Percentiles rank a stretch among this genome's conserved stretches.
phyloP scores from a whole-genome alignment of 768 basidiomycete species.

The Russula sp. region DNA sequence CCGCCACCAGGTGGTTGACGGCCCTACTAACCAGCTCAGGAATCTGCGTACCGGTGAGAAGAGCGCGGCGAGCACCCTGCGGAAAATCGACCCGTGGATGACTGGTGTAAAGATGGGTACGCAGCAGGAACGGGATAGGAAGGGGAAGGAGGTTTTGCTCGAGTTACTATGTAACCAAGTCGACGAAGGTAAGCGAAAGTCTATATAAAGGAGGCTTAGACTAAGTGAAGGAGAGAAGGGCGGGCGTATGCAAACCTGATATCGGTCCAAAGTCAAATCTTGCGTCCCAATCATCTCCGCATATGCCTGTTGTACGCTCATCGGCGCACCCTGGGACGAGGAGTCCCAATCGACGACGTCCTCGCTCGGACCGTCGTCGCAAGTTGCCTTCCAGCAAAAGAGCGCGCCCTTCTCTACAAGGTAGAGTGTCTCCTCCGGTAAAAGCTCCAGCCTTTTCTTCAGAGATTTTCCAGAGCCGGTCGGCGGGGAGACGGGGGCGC shows the following conservation, averaged over 20 bases:
- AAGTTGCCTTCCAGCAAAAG: constrained; percentile 70
- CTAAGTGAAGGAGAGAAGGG: not conserved
- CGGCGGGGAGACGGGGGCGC: constrained; percentile 21
- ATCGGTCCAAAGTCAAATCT: constrained; percentile 76
- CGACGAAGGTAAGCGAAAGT: constrained; percentile 91
- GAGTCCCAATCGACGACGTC: constrained; percentile 43
- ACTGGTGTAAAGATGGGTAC: constrained; percentile 26
- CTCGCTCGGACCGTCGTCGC: constrained; percentile 30
- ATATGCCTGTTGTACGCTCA: constrained; percentile 91
- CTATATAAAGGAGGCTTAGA: constrained; percentile 41
- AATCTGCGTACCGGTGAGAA: constrained; percentile 37
- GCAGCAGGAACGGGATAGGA: constrained; percentile 53
- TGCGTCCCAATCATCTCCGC: constrained; percentile 79
- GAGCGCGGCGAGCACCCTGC: constrained; percentile 37
- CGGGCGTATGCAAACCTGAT: constrained; percentile 64
- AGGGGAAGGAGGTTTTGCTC: constrained; percentile 59
- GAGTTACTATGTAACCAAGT: constrained; percentile 83
- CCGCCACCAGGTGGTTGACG: constrained; percentile 61
- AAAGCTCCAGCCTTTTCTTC: constrained; percentile 70
- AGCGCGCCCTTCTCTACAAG: constrained; percentile 86
- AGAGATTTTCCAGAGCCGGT: constrained; percentile 41
- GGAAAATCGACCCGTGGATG: constrained; percentile 37
- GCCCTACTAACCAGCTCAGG: constrained; percentile 34
- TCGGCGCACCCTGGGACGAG: constrained; percentile 57
- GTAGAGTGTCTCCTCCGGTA: constrained; percentile 95